Conservation (phyloP, 2,329 filamentous ascomycete genomes). For the Sporothrix schenckii region DNA sequence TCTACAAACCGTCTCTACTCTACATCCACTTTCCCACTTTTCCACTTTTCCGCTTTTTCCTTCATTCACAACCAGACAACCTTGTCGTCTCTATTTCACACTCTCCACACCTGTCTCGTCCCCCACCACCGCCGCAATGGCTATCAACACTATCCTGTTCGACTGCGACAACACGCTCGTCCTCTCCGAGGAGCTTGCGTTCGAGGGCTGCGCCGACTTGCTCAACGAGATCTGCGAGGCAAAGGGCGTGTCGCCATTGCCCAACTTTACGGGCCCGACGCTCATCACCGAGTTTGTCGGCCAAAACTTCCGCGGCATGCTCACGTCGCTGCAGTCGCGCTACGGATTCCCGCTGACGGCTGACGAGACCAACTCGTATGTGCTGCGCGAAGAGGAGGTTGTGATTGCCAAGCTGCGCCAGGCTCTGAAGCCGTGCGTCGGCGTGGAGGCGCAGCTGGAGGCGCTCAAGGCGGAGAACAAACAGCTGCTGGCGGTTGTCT, state of each 20-base stretch:
- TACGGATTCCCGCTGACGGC: conserved; percentile 70
- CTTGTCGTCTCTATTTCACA: too few species aligned
- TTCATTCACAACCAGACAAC: not conserved
- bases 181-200: conserved; percentile 85
- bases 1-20: not conserved
- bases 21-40: not conserved
- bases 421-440: conserved; percentile 67
- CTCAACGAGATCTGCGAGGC: conserved; percentile 82
- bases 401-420: conserved; percentile 79
- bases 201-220: conserved; percentile 86
- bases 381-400: conserved; percentile 75
- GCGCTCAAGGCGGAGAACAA: conserved; percentile 62
- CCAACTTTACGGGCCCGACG: conserved; percentile 70
- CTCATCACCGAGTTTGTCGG: conserved; percentile 88
- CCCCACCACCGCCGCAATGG: conserved; percentile 29
- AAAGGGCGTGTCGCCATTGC: conserved; percentile 58
- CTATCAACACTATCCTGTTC: conserved; percentile 71
- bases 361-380: conserved; percentile 73
- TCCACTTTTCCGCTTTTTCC: not conserved
- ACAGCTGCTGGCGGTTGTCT: conserved; percentile 79
- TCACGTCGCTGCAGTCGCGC: conserved; percentile 72
- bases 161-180: conserved; percentile 92
- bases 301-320: conserved; percentile 94
- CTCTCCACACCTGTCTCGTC: not conserved
- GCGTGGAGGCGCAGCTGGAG: conserved; percentile 69